Evolutionary conservation across 2,329 filamentous ascomycete genomes (phyloP).

Genomic region (Trichoderma guizhouense): DNA sequence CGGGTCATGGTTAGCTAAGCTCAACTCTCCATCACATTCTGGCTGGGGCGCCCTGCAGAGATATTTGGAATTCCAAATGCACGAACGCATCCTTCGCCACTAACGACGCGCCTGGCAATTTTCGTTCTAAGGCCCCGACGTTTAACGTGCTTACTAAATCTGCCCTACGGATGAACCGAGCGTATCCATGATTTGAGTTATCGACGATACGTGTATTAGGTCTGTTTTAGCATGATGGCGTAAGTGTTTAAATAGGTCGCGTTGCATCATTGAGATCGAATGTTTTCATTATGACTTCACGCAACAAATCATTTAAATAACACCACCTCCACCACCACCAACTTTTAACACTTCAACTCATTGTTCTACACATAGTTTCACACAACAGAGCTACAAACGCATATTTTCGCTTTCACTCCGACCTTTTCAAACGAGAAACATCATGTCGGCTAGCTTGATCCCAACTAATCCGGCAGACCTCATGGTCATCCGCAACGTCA

Average conservation of each 20-base stretch:
- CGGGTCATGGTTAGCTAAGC: background rate
- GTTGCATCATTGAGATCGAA: background rate
- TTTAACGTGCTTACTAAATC: background rate
- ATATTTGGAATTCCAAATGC: background rate
- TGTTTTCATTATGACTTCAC: background rate
- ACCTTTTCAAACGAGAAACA: background rate
- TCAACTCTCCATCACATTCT: background rate
- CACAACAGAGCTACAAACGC: background rate
- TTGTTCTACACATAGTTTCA: background rate
- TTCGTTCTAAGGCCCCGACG: background rate
- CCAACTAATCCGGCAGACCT: slow-evolving; percentile 71
- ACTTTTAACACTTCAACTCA: background rate
- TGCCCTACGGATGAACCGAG: background rate
- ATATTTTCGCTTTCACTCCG: background rate
- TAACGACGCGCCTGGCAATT: background rate
- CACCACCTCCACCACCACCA: background rate
- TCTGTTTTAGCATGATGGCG: background rate
- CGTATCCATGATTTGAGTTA: background rate
- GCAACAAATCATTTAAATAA: background rate
- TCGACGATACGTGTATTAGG: background rate
- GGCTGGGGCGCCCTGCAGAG: background rate
- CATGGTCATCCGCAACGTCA: slow-evolving; percentile 86
- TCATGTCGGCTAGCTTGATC: slow-evolving; percentile 63
- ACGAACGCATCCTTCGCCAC: background rate
- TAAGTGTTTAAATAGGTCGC: background rate